Evolutionary conservation across 176 grass and related monocot genomes (phyloP), one percentile per base, ranked within the genome.

Genomic region (Triticum urartu): DNA sequence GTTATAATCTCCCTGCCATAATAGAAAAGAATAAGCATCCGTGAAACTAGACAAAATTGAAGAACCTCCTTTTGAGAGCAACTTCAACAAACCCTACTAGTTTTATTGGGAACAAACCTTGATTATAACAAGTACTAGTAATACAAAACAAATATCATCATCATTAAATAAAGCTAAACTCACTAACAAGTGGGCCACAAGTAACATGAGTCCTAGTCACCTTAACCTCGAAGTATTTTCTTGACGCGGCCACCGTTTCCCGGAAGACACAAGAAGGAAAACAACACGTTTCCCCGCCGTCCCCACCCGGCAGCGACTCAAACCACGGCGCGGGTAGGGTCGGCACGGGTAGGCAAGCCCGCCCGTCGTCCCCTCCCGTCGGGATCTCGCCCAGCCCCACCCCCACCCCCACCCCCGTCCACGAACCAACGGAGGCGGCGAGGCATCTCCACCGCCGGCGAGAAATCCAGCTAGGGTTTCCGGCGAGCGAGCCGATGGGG

Each of bases 381-480:
- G 72, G 45, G 91, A 85, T 87, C 69, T 66, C 68, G 25, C 22
- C 30, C 54, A 13, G 33, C 77, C 48, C 48, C 5, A 21, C 22
- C 79, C 63, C 39, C 5, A 21, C 11, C 22, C 79, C 80, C 50
- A 61, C 71, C 47, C 52, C 65, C 52, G 54, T 24, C 25, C 79
- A 48, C 79, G 79, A 62, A 33, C 65, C 84, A 59, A 21, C 56
- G 56, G 65, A 84, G 65, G 72, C 75, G 47, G 79, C 56, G 22
- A 36, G 66, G 81, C 76, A 81, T 84, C 81, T 33, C 89, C 24
- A 7, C 15, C 24, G 24, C 39, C 89, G 81, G 64, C 13, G 35
- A 34, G 14, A 32, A 83, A 75, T n/a, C 87, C 81, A 89, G 87
- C 87, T 89, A 92, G 87, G 91, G 81, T 92, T 92, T 30, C 75